phyloP scores from a whole-genome alignment of 2,329 filamentous ascomycete species.

The Fusarium buharicum region DNA sequence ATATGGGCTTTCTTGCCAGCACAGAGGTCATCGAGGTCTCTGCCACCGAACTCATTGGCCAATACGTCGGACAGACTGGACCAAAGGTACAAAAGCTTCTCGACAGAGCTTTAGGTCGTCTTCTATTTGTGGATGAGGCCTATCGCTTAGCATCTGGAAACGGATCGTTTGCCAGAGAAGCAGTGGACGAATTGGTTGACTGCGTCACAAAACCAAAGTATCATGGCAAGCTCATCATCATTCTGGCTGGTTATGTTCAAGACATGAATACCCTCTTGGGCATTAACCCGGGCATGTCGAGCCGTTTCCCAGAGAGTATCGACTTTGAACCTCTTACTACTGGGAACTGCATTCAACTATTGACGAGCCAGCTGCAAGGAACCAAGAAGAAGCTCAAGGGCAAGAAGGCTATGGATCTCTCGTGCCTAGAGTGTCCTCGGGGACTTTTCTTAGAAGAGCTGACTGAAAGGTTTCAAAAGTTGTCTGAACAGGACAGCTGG shows the following conservation, averaged over 20 bases:
- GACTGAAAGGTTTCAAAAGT: constrained; percentile 48
- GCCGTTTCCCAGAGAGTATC: constrained; percentile 71
- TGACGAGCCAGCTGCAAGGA: constrained; percentile 54
- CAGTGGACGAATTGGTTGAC: constrained; percentile 65
- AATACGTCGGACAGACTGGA: constrained; percentile 75
- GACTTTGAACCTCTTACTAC: constrained; percentile 62
- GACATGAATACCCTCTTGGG: constrained; percentile 73
- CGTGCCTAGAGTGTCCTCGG: constrained; percentile 40
- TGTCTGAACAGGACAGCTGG: constrained; percentile 63
- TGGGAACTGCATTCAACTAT: constrained; percentile 52
- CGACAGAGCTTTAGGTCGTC: constrained; percentile 70
- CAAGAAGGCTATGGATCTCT: constrained; percentile 40
- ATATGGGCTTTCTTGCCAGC: constrained; percentile 73
- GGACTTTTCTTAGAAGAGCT: constrained; percentile 19
- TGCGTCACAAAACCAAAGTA: constrained; percentile 66
- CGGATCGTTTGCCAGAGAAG: constrained; percentile 66
- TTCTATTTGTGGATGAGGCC: constrained; percentile 78
- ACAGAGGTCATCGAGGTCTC: constrained; percentile 73
- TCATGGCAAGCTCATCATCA: constrained; percentile 69
- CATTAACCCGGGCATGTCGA: constrained; percentile 70
- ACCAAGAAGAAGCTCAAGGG: constrained; percentile 36
- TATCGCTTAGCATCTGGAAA: constrained; percentile 65
- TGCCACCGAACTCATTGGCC: constrained; percentile 73
- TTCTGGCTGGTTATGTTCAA: constrained; percentile 74
- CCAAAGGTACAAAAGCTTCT: constrained; percentile 70